Evolutionary conservation across 2,329 filamentous ascomycete genomes (phyloP).

Genomic region (Sporothrix inflata): DNA sequence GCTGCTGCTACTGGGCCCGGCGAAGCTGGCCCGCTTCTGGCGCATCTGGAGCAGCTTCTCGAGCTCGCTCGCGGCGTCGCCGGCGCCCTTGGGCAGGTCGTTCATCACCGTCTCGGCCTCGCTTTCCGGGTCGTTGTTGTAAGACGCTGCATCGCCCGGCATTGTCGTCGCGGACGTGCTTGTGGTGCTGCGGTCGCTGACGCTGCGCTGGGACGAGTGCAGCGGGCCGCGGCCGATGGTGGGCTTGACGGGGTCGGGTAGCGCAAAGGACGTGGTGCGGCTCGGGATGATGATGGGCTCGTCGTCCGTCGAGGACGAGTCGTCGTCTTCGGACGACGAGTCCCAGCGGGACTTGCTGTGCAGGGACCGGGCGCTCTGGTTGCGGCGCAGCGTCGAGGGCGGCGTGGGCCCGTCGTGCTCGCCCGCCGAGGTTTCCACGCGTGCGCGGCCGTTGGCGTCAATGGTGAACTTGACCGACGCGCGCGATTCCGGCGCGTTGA

Average conservation of each 20-base stretch:
- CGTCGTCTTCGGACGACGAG: constrained; percentile 50
- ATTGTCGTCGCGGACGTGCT: constrained; percentile 41
- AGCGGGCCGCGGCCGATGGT: constrained; percentile 51
- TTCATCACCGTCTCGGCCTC: constrained; percentile 63
- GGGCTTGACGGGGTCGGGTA: constrained; percentile 58
- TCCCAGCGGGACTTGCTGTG: constrained; percentile 43
- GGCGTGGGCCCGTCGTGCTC: constrained; percentile 41
- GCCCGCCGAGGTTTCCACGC: constrained; percentile 56
- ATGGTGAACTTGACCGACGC: constrained; percentile 66
- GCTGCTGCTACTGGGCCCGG: constrained; percentile 10
- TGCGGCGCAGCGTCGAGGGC: constrained; percentile 31
- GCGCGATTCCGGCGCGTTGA: constrained; percentile 46
- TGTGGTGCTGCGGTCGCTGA: constrained; percentile 55
- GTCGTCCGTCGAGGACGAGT: constrained; percentile 63
- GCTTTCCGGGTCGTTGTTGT: constrained; percentile 55
- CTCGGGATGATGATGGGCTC: constrained; percentile 68
- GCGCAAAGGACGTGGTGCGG: constrained; percentile 60
- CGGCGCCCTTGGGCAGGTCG: constrained; percentile 44
- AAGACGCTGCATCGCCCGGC: constrained; percentile 37
- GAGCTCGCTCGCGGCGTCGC: constrained; percentile 64
- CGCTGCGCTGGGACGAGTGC: constrained; percentile 48
- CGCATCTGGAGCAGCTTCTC: constrained; percentile 60
- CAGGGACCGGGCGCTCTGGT: constrained; percentile 36
- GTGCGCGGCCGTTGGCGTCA: constrained; percentile 62
- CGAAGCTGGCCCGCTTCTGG: constrained; percentile 41